Evolutionary conservation across 2,329 filamentous ascomycete genomes (phyloP), one percentile per base, ranked within the genome.

Genomic region (Aspergillus awamori): DNA sequence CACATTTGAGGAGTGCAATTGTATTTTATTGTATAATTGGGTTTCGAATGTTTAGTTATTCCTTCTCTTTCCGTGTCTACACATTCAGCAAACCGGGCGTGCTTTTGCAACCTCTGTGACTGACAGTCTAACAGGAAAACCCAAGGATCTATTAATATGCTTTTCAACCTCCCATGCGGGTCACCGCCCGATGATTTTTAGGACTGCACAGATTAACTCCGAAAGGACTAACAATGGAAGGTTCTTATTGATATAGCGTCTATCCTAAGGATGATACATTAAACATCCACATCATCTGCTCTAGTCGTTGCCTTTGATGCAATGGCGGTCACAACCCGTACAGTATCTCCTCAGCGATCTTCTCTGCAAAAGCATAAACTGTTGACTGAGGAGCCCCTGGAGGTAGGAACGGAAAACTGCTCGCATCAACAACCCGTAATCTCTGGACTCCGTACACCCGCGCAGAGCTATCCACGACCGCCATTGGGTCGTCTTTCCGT

Each of bases 331-430:
- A 39, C 22, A 15, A 13, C 48, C 38, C 47, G 36, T 53, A 41
- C 45, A 67, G 24, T 26, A 67, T 66, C 2, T 60, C 67, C 48
- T 68, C 71, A 8, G 72, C 70, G 57, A 78, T 74, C 63, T 79
- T 80, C 65, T 79, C 77, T 0, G 76, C 77, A 22, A 79, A 62
- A 51, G 71, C 71, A 69, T 79, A 80, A 20, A 77, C 63, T 5
- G 72, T 72, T 13, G 69, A 65, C 67, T 75, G 71, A 3, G 76
- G 76, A 69, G 79, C 75, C 6, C 76, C 78, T 2, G 77, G 77
- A 4, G 74, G 70, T 24, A 77, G 47, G 11, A 77, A 54, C 0
- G 75, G 72, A 41, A 78, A 75, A 5, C 64, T 59, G 49, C 68
- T 72, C 1, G 73, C 72, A 63, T 78, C 75, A 4, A 76, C 73